Evolutionary conservation across 2,329 filamentous ascomycete species (phyloP).

Genomic region (Trichoderma endophyticum): DNA sequence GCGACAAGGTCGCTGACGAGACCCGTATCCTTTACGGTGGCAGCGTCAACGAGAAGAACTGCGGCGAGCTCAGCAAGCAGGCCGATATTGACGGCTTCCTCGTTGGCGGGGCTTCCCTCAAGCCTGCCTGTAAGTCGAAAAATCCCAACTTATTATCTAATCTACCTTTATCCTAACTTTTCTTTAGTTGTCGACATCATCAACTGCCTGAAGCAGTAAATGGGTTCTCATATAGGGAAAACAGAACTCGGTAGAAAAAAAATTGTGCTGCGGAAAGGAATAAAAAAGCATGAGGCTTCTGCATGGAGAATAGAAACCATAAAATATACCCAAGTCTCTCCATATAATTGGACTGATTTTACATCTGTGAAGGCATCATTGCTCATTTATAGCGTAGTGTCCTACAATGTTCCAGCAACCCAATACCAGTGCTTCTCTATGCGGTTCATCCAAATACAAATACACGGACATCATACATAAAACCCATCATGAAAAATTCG

Average conservation of each 20-base stretch:
- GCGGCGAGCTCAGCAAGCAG: constrained; percentile 86
- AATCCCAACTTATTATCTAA: neutral
- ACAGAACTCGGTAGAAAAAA: neutral
- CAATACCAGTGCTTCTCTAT: constrained; percentile 26
- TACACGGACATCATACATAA: constrained; percentile 26
- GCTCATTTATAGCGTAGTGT: constrained; percentile 5
- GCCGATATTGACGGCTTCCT: constrained; percentile 96
- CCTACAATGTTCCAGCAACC: constrained; percentile 27
- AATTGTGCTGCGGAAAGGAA: neutral
- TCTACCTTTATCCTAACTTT: neutral
- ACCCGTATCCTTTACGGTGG: constrained; percentile 96
- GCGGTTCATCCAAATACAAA: constrained; percentile 28
- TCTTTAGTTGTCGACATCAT: constrained; percentile 55
- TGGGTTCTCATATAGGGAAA: neutral
- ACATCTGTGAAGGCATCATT: neutral
- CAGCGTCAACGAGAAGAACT: constrained; percentile 98
- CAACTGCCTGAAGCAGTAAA: constrained; percentile 51
- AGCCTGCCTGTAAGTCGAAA: constrained; percentile 77
- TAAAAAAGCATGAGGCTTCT: neutral
- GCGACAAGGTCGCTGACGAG: constrained; percentile 72
- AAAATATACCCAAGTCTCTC: neutral
- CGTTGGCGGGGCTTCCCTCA: constrained; percentile 92
- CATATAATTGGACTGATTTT: neutral
- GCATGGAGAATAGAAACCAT: neutral
- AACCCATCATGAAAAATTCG: neutral